Percentiles rank a stretch among this genome's conserved stretches.
Evolutionary conservation across 768 basidiomycete species (phyloP).

Genomic region (Piloderma croceum): DNA sequence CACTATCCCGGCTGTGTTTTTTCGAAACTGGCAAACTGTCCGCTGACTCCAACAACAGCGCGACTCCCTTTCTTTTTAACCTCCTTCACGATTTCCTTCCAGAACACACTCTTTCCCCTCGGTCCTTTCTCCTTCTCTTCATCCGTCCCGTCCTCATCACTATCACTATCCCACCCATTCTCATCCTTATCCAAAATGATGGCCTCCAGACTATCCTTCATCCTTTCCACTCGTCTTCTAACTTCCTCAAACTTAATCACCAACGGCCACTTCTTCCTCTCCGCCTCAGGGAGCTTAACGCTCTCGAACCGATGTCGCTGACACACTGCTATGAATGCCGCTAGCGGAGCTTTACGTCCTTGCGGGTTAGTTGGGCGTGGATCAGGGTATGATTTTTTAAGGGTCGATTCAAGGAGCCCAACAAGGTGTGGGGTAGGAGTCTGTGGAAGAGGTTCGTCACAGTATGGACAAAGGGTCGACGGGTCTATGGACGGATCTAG

Average conservation of each 20-base stretch:
- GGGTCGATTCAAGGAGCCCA: constrained; percentile 47
- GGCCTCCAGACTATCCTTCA: constrained; percentile 41
- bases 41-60: constrained; percentile 59
- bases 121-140: constrained; percentile 7
- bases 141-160: constrained; percentile 16
- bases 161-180: constrained; percentile 20
- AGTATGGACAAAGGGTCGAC: constrained; percentile 71
- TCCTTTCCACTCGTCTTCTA: constrained; percentile 44
- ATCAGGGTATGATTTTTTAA: constrained; percentile 50
- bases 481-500: constrained; percentile 53
- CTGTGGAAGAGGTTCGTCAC: constrained; percentile 63
- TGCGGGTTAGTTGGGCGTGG: constrained; percentile 64
- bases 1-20: constrained; percentile 89
- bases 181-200: constrained; percentile 45
- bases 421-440: constrained; percentile 54
- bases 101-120: constrained; percentile 44
- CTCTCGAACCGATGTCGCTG: constrained; percentile 77
- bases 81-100: constrained; percentile 59
- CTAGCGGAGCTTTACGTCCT: constrained; percentile 49
- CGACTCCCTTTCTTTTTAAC: constrained; percentile 61
- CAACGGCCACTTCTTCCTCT: constrained; percentile 71
- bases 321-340: constrained; percentile 61
- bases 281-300: constrained; percentile 65
- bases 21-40: constrained; percentile 75
- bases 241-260: constrained; percentile 59